Base-by-base conservation (phyloP, 2,329 filamentous ascomycete species). In the Mariannaea elegans region DNA sequence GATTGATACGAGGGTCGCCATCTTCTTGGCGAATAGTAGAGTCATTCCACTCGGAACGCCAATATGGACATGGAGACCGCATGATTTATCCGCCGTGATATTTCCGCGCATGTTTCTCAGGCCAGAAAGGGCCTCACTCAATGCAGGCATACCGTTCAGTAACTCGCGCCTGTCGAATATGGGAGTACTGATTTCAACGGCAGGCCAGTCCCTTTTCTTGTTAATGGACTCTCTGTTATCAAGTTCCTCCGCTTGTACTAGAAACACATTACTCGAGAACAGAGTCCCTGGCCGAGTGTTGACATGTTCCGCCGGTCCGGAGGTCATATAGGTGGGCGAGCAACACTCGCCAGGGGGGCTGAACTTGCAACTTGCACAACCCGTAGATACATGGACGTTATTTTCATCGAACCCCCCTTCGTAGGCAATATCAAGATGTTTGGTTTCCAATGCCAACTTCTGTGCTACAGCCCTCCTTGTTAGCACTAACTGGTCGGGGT, bases 61-160 rank as follows among this genome's bases (percentile, higher is more conserved):
- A 2, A 72, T 61, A 9, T 73, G 70, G 3, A 73, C 47, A 24
- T 72, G 69, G 31, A 73, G 55, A 3, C 71, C 69, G 16, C 71
- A 73, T 2, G 52, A 57, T 3, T 46, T 42, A 41, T 72, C 64
- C 1, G 56, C 63, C 0, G n/a, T 41, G 10, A 70, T 66, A 0
- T 57, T 10, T 10, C 52, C 13, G 2, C 23, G 52, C 1, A 61
- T 51, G 10, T 47, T 13, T 1, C 66, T 52, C 44, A 72, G 50
- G 2, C 34, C 57, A 2, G 45, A 31, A 7, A 73, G 13, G 2
- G 59, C 16, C 0, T 44, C 21, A 1, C 21, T 34, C 16, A 68
- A 47, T 0, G 41, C 46, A 2, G 49, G 39, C 31, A 73, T 39
- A 3, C 65, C 66, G 8, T 44, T 14, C 1, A 19, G 23, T 10